phyloP scores from a whole-genome alignment of 768 basidiomycete species.

The Scleroderma citrinum region DNA sequence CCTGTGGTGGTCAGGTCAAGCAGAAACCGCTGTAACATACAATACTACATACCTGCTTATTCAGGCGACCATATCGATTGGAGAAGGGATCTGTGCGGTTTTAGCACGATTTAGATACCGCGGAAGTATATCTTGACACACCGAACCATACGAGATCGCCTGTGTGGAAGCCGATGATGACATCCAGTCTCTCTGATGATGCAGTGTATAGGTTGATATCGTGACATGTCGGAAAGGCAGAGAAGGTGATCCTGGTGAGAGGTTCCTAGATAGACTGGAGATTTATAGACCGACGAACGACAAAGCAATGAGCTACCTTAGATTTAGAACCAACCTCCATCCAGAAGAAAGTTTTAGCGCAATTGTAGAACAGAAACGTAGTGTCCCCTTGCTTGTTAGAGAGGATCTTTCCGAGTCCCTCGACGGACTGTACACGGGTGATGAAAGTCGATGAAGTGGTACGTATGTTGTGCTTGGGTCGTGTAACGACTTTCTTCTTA shows the following conservation, averaged over 20 bases:
- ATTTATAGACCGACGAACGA: constrained; percentile 1
- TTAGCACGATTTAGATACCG: constrained; percentile 6
- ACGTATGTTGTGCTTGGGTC: constrained; percentile 88
- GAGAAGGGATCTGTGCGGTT: constrained; percentile 61
- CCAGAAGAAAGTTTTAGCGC: constrained; percentile 82
- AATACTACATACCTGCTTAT: constrained; percentile 59
- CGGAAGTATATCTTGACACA: constrained; percentile 29
- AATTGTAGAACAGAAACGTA: constrained; percentile 84
- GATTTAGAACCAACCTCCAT: constrained; percentile 78
- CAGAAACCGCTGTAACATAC: neutral
- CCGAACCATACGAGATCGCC: constrained; percentile 98
- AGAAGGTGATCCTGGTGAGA: constrained; percentile 78
- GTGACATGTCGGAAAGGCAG: constrained; percentile 85
- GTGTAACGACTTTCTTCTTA: constrained; percentile 61
- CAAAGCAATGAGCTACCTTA: constrained; percentile 48
- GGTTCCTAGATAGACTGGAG: constrained; percentile 57
- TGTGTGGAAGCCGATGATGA: constrained; percentile 87
- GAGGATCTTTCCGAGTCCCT: constrained; percentile 67
- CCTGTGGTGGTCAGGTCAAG: constrained; percentile 34
- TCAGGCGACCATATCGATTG: constrained; percentile 77
- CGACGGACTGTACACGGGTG: constrained; percentile 74
- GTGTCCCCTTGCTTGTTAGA: constrained; percentile 79
- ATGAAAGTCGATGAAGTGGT: constrained; percentile 93
- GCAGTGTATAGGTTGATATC: constrained; percentile 79
- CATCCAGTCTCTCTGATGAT: constrained; percentile 71